A percentile compares a stretch with the other conserved stretches of the same genome.
phyloP scores from a whole-genome alignment of 2,329 filamentous ascomycete genomes.

The Colletotrichum navitas region DNA sequence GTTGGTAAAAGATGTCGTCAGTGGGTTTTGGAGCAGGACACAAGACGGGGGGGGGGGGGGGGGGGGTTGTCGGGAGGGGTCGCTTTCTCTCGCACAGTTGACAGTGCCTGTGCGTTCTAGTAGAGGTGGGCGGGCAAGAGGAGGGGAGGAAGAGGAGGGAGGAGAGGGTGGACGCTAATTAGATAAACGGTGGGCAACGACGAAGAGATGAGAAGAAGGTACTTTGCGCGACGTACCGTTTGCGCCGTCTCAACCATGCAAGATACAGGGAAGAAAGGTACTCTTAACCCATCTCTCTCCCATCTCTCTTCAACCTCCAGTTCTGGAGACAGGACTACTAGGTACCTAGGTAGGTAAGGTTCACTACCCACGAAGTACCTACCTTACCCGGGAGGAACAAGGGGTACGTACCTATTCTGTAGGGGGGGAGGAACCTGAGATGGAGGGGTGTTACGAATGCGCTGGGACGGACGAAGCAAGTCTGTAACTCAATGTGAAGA shows the following conservation, averaged over 20 bases:
- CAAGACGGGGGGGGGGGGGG: slow-evolving; percentile 19
- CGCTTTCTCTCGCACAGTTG: slow-evolving; percentile 17
- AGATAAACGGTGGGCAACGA: slow-evolving; percentile 4
- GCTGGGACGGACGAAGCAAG: slow-evolving; percentile 13
- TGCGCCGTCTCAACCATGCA: too few relatives aligned
- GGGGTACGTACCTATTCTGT: slow-evolving; percentile 7
- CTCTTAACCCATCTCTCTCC: neutral
- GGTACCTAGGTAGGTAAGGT: too few relatives aligned
- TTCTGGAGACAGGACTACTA: neutral
- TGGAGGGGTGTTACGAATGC: slow-evolving; percentile 38
- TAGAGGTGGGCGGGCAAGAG: slow-evolving; percentile 11
- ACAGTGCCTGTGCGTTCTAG: slow-evolving; percentile 12
- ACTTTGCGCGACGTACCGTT: neutral
- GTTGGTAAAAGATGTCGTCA: slow-evolving; percentile 42
- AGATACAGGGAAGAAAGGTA: neutral
- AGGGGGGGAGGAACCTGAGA: slow-evolving; percentile 19
- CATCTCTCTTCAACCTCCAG: neutral
- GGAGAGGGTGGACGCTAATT: neutral
- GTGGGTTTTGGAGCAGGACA: slow-evolving; percentile 39
- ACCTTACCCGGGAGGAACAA: neutral
- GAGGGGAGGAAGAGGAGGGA: neutral
- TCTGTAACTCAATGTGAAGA: slow-evolving; percentile 39
- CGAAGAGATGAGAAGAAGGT: neutral
- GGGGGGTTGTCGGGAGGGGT: slow-evolving; percentile 34
- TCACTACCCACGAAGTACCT: too few relatives aligned